These are phyloP conservation scores for Mortierella sp. DNA, from an alignment of 371 early-diverging fungal species.

Conservation along the genomic window DNA sequence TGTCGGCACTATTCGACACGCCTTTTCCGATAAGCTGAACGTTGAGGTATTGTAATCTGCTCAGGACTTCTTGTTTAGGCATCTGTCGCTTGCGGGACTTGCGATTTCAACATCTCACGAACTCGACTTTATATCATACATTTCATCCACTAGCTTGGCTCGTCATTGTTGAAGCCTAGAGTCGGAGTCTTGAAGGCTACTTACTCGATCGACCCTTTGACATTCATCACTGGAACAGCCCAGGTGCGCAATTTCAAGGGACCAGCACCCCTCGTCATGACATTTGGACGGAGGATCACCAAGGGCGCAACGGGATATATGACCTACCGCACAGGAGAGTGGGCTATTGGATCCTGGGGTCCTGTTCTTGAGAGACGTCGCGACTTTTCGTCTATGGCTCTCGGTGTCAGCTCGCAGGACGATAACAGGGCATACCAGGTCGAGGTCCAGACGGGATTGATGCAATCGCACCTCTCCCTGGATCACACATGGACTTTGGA, in stretches of 20 bases:
- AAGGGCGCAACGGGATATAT: slow-evolving; percentile 80
- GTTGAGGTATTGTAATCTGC: slow-evolving; percentile 67
- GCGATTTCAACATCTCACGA: neutral
- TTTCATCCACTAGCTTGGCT: slow-evolving; percentile 62
- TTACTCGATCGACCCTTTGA: slow-evolving; percentile 72
- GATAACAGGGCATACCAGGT: slow-evolving; percentile 66
- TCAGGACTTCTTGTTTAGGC: neutral
- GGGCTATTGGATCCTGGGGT: slow-evolving; percentile 78
- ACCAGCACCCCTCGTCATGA: slow-evolving; percentile 77
- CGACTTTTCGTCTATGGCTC: slow-evolving; percentile 71
- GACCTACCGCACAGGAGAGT: slow-evolving; percentile 83
- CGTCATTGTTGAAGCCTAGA: slow-evolving; percentile 72
- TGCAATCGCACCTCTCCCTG: slow-evolving; percentile 49
- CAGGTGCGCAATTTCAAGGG: slow-evolving; percentile 65
- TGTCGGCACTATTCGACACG: slow-evolving; percentile 79
- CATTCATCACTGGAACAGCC: slow-evolving; percentile 75
- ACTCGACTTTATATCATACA: neutral
- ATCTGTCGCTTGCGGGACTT: neutral
- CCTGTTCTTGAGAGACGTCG: slow-evolving; percentile 61
- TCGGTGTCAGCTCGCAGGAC: slow-evolving; percentile 70
- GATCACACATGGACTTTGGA: slow-evolving; percentile 51
- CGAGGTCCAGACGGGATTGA: slow-evolving; percentile 69
- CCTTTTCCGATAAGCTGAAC: slow-evolving; percentile 78
- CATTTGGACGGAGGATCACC: slow-evolving; percentile 75
- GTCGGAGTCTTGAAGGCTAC: slow-evolving; percentile 74